Percentiles rank a stretch among this genome's conserved stretches.
phyloP scores from a whole-genome alignment of 371 early-diverging fungal genomes.

The Mucor piriformis region DNA sequence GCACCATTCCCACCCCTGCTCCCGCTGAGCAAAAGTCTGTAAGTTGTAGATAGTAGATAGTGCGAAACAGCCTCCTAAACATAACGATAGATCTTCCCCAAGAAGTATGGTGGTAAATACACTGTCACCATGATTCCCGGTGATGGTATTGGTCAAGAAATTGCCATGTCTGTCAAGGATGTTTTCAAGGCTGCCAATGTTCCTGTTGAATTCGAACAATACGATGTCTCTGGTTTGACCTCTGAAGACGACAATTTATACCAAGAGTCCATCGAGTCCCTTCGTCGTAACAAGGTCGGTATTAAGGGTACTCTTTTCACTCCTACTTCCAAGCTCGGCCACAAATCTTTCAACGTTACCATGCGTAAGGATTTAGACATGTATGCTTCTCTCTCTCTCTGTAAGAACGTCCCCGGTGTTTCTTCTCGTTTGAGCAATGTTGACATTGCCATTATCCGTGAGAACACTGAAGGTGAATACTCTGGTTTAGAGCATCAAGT shows the following conservation, averaged over 20 bases:
- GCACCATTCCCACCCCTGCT: constrained; percentile 49
- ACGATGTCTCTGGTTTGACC: constrained; percentile 89
- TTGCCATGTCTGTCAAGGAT: constrained; percentile 87
- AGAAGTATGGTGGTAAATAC: constrained; percentile 73
- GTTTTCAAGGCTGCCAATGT: constrained; percentile 91
- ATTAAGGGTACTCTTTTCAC: constrained; percentile 97
- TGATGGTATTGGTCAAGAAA: constrained; percentile 96
- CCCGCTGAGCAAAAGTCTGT: constrained; percentile 51
- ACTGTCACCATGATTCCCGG: constrained; percentile 97
- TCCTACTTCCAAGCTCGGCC: constrained; percentile 84
- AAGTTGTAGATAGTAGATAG: constrained; percentile 16
- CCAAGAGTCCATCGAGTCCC: constrained; percentile 87
- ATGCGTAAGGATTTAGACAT: constrained; percentile 97
- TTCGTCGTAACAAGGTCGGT: constrained; percentile 93
- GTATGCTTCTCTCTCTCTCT: constrained; percentile 88
- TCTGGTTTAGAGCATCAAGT: constrained; percentile 94
- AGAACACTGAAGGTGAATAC: constrained; percentile 99
- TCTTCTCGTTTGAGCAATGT: constrained; percentile 86
- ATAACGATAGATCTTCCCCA: constrained; percentile 35
- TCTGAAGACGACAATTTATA: constrained; percentile 70
- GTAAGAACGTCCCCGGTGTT: constrained; percentile 84
- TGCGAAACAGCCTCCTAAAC: neutral
- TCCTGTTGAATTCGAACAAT: constrained; percentile 95
- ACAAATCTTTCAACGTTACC: constrained; percentile 92
- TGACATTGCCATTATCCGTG: constrained; percentile 96